These are phyloP conservation scores for Persicaria maculosa DNA, from an alignment of 148 eudicot species.

Conservation along the genomic window DNA sequence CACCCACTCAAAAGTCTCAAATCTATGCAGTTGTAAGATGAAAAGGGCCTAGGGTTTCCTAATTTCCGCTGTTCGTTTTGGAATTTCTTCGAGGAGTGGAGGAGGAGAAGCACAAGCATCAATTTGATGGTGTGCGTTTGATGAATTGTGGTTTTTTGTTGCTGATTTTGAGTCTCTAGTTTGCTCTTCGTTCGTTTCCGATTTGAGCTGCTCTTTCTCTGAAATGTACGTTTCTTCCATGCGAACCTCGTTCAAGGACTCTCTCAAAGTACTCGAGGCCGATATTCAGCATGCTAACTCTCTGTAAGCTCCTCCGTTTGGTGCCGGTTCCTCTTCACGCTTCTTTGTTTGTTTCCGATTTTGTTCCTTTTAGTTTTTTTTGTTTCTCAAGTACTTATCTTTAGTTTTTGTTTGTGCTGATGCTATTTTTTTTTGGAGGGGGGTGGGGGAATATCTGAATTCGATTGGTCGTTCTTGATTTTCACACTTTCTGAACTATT, in stretches of 20 bases:
- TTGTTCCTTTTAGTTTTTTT: neutral
- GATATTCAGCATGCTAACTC: slow-evolving; percentile 98
- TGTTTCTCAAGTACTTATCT: neutral
- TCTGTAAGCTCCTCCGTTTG: slow-evolving; percentile 34
- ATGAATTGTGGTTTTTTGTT: no score
- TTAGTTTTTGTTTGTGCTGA: neutral
- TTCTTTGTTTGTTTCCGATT: neutral
- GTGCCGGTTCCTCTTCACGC: neutral
- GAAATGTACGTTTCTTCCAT: slow-evolving; percentile 54
- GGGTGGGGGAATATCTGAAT: no score
- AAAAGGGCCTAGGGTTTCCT: no score
- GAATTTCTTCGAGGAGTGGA: no score
- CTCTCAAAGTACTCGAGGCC: slow-evolving; percentile 93
- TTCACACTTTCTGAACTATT: no score
- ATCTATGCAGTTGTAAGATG: no score
- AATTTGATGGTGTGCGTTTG: no score
- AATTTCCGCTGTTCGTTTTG: no score
- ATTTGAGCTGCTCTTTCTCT: neutral
- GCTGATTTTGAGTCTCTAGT: neutral
- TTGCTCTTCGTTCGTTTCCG: neutral
- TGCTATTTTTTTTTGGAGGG: no score
- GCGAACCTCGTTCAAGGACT: slow-evolving; percentile 89
- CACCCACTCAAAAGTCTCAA: no score
- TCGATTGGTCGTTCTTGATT: no score
- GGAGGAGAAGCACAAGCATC: no score